Base-by-base conservation (phyloP, 2,329 filamentous ascomycete species). In the Penicillium sp. region DNA sequence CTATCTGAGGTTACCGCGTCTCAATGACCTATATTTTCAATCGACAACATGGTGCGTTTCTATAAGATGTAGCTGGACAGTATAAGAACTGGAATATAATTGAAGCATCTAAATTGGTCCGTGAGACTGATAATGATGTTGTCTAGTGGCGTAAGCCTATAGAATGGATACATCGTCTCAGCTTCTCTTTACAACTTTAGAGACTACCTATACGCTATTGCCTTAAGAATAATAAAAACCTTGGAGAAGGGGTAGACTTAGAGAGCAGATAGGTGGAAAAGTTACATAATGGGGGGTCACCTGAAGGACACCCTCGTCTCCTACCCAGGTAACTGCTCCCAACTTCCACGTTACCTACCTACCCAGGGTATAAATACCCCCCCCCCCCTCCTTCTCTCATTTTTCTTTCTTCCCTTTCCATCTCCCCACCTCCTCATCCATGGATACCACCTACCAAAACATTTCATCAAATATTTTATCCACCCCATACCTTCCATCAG, bases 331-430 rank as follows among this genome's bases (percentile, higher is more conserved):
- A 33, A 33, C 31, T 25, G 9, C 10, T 15, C 6, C 31, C 31
- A 13, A 15, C 31, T 33, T 15, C 31, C 31, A 15, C 12, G 31
- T 33, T 15, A 15, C 31, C 5, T 15, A 6, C 31, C 12, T 35
- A 29, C 23, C 35, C 35, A 17, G 45, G 45, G 45, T 49, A 49
- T 49, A 36, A 25, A 49, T 36, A 36, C 15, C 29, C 45, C 8
- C 8, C 10, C 12, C 5, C 21, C 29, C 29, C 7, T 8, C 19
- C 8, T 13, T n/a, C 7, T 15, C 15, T 10, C n/a, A 4, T 36
- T n/a, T 23, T 23, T 9, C 12, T 49, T 49, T 49, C 6, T 21
- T 41, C n/a, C 36, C 1, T 50, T 12, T 50, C 41, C n/a, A 41
- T 39, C 35, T 50, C 48, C 12, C 25, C 35, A 41, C 5, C 0